phyloP scores from a whole-genome alignment of 805 yeast species.

The Maudiozyma turicensis region DNA sequence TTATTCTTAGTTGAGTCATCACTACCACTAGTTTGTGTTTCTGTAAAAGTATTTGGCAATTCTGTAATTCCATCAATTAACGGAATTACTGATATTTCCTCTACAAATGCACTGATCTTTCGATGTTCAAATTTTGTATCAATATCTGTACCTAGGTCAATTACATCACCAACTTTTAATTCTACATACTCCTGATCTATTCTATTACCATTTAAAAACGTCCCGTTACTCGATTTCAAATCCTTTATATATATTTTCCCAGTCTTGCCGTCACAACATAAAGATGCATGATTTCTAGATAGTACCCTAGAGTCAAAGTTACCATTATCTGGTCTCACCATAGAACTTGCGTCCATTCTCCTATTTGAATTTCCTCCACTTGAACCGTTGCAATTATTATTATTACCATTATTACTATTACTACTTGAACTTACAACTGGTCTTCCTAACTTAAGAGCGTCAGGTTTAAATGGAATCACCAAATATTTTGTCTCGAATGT shows the following conservation, averaged over 20 bases:
- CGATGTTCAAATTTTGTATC: conserved; percentile 57
- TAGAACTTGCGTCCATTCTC: conserved; percentile 15
- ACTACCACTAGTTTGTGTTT: not conserved
- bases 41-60: not conserved
- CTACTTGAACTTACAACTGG: conserved; percentile 44
- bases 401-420: conserved; percentile 19
- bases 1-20: not conserved
- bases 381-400: conserved; percentile 29
- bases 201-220: conserved; percentile 73
- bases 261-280: conserved; percentile 55
- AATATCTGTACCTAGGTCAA: conserved; percentile 91
- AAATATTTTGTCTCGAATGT: conserved; percentile 75
- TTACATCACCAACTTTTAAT: conserved; percentile 67
- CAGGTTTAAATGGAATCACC: conserved; percentile 73
- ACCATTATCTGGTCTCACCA: conserved; percentile 67
- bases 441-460: conserved; percentile 77
- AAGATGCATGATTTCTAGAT: conserved; percentile 87
- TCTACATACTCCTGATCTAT: conserved; percentile 49
- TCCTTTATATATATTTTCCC: conserved; percentile 74
- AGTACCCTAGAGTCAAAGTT: conserved; percentile 90
- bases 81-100: conserved; percentile 49
- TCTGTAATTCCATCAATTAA: conserved; percentile 23
- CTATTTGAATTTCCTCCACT: conserved; percentile 16
- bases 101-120: conserved; percentile 77
- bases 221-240: conserved; percentile 87